These are phyloP conservation scores for Psilocybe subaeruginosa DNA, from an alignment of 768 basidiomycete genomes.

Conservation along the genomic window DNA sequence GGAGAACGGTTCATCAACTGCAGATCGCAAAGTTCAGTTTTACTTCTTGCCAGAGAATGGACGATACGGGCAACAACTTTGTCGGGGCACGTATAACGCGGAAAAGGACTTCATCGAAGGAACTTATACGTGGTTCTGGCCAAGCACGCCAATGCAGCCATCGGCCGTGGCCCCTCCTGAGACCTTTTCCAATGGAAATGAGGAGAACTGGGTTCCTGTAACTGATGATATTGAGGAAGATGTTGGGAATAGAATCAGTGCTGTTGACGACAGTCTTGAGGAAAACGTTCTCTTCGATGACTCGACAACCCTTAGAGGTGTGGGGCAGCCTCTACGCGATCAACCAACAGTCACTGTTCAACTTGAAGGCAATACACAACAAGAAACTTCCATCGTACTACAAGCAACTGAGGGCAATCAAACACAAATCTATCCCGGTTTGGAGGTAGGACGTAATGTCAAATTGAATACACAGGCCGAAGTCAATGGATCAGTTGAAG, in stretches of 20 bases:
- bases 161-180: background rate
- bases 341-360: no score
- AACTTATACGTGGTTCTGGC: background rate
- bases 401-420: no score
- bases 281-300: background rate
- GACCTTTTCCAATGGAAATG: background rate
- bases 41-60: constrained; percentile 1
- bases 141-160: background rate
- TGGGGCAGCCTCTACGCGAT: no score
- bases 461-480: background rate
- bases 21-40: background rate
- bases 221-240: no score
- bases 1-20: background rate
- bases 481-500: background rate
- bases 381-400: no score
- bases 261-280: background rate
- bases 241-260: no score
- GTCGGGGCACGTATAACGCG: background rate
- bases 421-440: background rate
- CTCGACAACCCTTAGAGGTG: no score
- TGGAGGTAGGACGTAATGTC: background rate
- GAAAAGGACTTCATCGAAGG: constrained; percentile 6
- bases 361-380: no score
- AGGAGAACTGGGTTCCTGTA: background rate
- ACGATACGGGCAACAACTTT: background rate